These are phyloP conservation scores for Barnettozyma hawaiiensis DNA, from an alignment of 1,139 yeast genomes.

Conservation along the genomic window DNA sequence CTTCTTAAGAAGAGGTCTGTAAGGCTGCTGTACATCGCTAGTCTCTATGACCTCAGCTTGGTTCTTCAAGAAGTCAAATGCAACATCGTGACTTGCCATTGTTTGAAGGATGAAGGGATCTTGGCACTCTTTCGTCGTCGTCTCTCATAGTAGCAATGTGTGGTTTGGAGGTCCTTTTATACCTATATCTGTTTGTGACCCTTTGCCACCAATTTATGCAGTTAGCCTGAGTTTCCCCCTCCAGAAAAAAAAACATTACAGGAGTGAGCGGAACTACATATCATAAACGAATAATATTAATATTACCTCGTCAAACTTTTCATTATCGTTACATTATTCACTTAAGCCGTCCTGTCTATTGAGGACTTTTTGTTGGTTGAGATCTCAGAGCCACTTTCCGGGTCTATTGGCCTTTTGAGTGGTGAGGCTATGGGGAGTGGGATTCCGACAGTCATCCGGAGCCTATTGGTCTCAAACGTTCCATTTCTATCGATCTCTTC, in stretches of 20 bases:
- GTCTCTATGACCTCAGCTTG: not conserved
- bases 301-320: not conserved
- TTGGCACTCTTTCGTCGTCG: too few relatives aligned
- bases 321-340: slow-evolving; percentile 4
- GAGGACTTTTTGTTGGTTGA: slow-evolving; percentile 10
- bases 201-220: not conserved
- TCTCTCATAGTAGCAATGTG: too few relatives aligned
- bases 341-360: not conserved
- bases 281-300: not conserved
- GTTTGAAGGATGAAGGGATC: not conserved
- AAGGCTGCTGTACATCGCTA: not conserved
- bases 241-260: not conserved
- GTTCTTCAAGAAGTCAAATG: slow-evolving; percentile 8
- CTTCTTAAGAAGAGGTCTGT: slow-evolving; percentile 13
- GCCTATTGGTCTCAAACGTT: not conserved
- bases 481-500: not conserved
- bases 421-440: slow-evolving; percentile 8
- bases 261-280: too few relatives aligned
- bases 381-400: slow-evolving; percentile 6
- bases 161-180: too few relatives aligned
- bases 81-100: slow-evolving; percentile 8
- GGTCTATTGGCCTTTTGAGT: slow-evolving; percentile 13
- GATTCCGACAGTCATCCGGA: not conserved
- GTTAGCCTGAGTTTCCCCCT: not conserved
- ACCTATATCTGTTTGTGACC: too few relatives aligned